These are phyloP conservation scores for Rhizoctonia solani DNA, from an alignment of 1,284 basidiomycete genomes.

Conservation along the genomic window DNA sequence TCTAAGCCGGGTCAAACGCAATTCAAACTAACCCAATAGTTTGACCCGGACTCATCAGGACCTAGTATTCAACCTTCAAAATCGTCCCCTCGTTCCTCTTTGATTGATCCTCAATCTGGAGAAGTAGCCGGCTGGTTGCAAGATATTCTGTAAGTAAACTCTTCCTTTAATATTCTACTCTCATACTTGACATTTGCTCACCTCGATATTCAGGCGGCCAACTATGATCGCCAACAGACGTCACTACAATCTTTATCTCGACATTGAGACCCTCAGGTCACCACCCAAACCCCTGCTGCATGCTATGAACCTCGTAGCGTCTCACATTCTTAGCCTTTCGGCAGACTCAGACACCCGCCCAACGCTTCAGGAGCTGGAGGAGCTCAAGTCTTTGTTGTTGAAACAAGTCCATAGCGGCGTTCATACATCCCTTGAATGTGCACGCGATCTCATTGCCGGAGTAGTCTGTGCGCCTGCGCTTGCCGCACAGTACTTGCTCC, in stretches of 20 bases:
- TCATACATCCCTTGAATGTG: constrained; percentile 12
- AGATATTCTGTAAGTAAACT: constrained; percentile 16
- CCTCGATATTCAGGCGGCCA: background rate
- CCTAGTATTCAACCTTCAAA: too few species aligned
- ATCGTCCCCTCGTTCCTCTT: too few species aligned
- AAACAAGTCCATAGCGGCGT: constrained; percentile 3
- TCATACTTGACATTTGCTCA: background rate
- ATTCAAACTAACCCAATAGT: too few species aligned
- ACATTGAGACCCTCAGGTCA: background rate
- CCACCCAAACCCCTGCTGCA: constrained; percentile 11
- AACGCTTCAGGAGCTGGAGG: constrained; percentile 6
- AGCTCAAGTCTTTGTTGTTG: constrained; percentile 1
- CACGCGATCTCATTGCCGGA: constrained; percentile 7
- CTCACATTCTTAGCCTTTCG: constrained; percentile 8
- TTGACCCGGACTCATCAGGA: too few species aligned
- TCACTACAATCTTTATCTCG: constrained; percentile 12
- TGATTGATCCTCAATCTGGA: constrained; percentile 13
- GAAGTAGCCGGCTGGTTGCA: constrained; percentile 6
- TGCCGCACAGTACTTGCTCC: constrained; percentile 18
- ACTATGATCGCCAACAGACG: constrained; percentile 14
- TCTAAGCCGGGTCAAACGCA: too few species aligned
- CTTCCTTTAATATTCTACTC: too few species aligned
- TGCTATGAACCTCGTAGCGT: constrained; percentile 23
- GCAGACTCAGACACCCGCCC: constrained; percentile 7
- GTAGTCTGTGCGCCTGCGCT: constrained; percentile 15